Conservation (phyloP, 192 early-diverging fungal species). For the Backusella tuberculispora region DNA sequence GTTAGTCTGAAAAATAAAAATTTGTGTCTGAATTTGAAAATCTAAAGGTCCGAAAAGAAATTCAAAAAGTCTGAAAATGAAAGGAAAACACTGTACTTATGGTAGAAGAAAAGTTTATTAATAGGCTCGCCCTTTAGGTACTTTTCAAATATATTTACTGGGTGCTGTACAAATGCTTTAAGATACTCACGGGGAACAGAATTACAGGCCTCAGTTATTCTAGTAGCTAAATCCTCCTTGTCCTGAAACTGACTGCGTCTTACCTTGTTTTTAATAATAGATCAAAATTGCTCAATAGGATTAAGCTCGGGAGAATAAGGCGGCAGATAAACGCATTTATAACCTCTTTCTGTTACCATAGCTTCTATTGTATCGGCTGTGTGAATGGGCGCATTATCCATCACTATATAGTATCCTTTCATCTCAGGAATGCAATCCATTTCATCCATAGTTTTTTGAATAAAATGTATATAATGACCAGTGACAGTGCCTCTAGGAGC, state of each 20-base stretch:
- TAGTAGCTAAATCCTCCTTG: constrained; percentile 12
- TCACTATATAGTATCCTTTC: constrained; percentile 35
- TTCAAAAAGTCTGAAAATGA: constrained; percentile 8
- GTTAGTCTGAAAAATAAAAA: constrained; percentile 9
- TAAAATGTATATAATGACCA: constrained; percentile 12
- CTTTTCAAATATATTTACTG: constrained; percentile 19
- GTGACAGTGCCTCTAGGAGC: constrained; percentile 12
- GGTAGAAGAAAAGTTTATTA: too few relatives aligned
- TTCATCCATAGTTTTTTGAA: constrained; percentile 24
- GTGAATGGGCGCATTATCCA: constrained; percentile 36
- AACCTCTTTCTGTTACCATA: background rate
- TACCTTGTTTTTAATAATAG: constrained; percentile 26
- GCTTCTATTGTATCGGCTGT: constrained; percentile 4
- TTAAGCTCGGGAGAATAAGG: constrained; percentile 29
- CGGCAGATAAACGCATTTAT: constrained; percentile 27
- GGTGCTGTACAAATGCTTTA: constrained; percentile 11
- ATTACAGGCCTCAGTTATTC: constrained; percentile 18
- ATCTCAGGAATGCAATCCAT: constrained; percentile 22
- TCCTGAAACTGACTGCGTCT: constrained; percentile 13
- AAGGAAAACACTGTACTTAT: background rate
- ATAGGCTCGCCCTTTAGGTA: constrained; percentile 10
- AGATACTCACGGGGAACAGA: constrained; percentile 11
- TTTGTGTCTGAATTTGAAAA: constrained; percentile 1
- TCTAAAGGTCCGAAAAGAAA: background rate
- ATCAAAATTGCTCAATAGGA: constrained; percentile 34